phyloP scores from a whole-genome alignment of 2,329 filamentous ascomycete genomes.

The Massarina eburnea region DNA sequence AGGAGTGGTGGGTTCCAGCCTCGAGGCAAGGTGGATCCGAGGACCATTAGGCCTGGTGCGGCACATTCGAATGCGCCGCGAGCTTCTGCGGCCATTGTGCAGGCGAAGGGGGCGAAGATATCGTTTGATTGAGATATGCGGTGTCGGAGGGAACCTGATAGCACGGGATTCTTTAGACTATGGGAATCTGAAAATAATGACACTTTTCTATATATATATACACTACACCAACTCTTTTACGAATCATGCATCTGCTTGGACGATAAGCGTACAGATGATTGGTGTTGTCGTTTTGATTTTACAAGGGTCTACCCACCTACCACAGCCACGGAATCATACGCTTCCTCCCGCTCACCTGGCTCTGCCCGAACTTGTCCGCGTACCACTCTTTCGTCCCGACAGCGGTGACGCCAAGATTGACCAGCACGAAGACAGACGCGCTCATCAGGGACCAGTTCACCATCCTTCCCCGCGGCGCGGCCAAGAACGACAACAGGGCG shows the following conservation, averaged over 20 bases:
- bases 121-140: slow-evolving; percentile 64
- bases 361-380: slow-evolving; percentile 31
- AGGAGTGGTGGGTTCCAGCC: slow-evolving; percentile 13
- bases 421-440: slow-evolving; percentile 70
- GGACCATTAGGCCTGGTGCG: slow-evolving; percentile 48
- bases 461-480: slow-evolving; percentile 66
- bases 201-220: background rate
- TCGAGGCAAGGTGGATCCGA: slow-evolving; percentile 45
- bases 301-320: slow-evolving; percentile 14
- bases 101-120: slow-evolving; percentile 76
- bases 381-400: slow-evolving; percentile 68
- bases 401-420: slow-evolving; percentile 83
- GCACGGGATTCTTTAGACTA: too few relatives aligned
- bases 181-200: too few relatives aligned
- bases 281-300: background rate
- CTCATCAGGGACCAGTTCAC: slow-evolving; percentile 74
- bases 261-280: background rate
- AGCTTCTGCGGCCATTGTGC: slow-evolving; percentile 77
- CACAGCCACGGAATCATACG: slow-evolving; percentile 38
- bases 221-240: background rate
- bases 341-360: slow-evolving; percentile 30
- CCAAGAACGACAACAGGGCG: slow-evolving; percentile 70
- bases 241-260: background rate
- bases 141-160: too few relatives aligned
- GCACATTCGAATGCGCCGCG: slow-evolving; percentile 56